Base-by-base conservation (phyloP, 768 basidiomycete genomes). In the Gloeostereum incarnatum region DNA sequence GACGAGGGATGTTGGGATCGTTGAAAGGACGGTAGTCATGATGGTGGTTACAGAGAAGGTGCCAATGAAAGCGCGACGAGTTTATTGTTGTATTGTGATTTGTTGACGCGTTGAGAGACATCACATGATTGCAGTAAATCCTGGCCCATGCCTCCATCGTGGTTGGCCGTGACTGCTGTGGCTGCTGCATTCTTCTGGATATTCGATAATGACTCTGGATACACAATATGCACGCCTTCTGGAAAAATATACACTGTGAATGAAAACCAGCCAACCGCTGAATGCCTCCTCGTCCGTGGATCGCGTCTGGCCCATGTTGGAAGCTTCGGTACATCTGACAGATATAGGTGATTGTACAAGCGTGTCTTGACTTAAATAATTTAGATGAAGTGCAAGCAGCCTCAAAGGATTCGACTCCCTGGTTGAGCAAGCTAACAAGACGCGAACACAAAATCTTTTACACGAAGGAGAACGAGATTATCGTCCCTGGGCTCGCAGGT, bases 401-500 rank as follows among this genome's bases (percentile, higher is more conserved):
- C 24, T 19, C 4, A 34, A n/a, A n/a, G n/a, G 18, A 11, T 8
- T 36, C 3, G 23, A n/a, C n/a, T 24, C 13, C 19, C 18, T 25
- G 35, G n/a, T 19, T 41, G 38, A 10, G 17, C 21, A 16, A 37
- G 9, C 41, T 45, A 3, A 53, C 42, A 34, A 35, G 37, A 4
- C 42, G 45, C 31, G 31, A 16, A 29, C 31, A 10, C 17, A 42
- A 38, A 34, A 39, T 49, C 19, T 43, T 41, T 17, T 31, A 46
- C 31, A 29, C 50, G 19, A 38, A 46, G 10, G 40, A 48, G 9
- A 55, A 58, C 11, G 67, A 66, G 17, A 69, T 78, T 35, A 57
- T 88, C 9, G 73, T 86, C 5, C 86, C 86, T 0, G 87, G 86
- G 14, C 62, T 90, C 13, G 61, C 82, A 54, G 85, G 85, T 81